Evolutionary conservation across 2,329 filamentous ascomycete genomes (phyloP), one percentile per base, ranked within the genome.

Genomic region (Diaporthe aspalathi): DNA sequence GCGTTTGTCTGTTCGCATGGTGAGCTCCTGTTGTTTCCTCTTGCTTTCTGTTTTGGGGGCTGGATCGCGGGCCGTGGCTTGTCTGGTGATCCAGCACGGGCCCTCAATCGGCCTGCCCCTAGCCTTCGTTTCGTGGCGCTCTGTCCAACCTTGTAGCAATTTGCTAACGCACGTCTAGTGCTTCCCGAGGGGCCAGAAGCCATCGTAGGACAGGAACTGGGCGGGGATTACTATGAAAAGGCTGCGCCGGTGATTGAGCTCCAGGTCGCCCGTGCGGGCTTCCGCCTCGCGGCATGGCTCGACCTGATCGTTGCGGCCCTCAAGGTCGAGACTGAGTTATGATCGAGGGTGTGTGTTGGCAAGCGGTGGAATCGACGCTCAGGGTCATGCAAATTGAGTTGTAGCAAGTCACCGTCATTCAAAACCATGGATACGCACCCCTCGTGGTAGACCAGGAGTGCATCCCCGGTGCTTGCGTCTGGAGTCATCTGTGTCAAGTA

Each of bases 201-300:
- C 9, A 89, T 92, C 67, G 82, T 81, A 17, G 87, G 85, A 22
- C 83, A 89, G 79, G 90, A 93, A 77, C 83, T 93, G 29, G 86
- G 86, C 35, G 88, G 87, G 0, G 84, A 86, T 43, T 93, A 93
- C 79, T 93, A 89, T 76, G 84, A 89, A 40, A 85, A 84, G 40
- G 91, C 90, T 2, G 87, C 87, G n/a, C 88, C 87, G 24, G 87
- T 91, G 70, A 84, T 93, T 56, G 89, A 93, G 79, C 78, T 88
- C 72, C 89, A 92, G 78, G 84, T 94, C 73, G 92, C 91, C 9
- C 88, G 88, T 74, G 92, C 90, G 5, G 92, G 92, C 14, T 92
- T 89, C 78, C 86, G 92, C 62, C 84, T 94, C 78, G 92, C 89
- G 2, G 86, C 86, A 24, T 93, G 90, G 89, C 81, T 93, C 73